A percentile compares a stretch with the other conserved stretches of the same genome.
phyloP scores from a whole-genome alignment of 1,284 basidiomycete species.

The Tilletia walkeri region DNA sequence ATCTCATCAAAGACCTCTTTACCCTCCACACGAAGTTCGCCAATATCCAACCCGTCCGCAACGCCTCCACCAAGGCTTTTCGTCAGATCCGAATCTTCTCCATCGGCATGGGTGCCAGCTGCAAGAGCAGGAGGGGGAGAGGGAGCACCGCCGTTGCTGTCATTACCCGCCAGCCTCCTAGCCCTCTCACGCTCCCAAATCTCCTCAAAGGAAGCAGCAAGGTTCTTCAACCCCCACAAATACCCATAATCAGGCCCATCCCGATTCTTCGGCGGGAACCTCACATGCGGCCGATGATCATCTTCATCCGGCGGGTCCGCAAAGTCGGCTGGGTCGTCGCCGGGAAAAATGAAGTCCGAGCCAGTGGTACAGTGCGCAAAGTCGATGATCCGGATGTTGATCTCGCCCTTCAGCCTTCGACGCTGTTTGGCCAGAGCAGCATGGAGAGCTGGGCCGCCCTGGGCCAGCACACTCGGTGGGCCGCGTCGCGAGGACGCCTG shows the following conservation, averaged over 20 bases:
- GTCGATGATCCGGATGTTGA: constrained; percentile 94
- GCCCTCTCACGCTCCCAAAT: constrained; percentile 48
- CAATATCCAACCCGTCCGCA: constrained; percentile 28
- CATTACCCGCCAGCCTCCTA: constrained; percentile 24
- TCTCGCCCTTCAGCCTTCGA: constrained; percentile 69
- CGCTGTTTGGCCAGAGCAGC: constrained; percentile 11
- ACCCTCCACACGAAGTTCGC: constrained; percentile 42
- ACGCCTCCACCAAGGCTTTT: constrained; percentile 12
- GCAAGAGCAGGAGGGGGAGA: neutral
- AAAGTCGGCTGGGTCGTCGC: constrained; percentile 4
- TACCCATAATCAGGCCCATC: constrained; percentile 90
- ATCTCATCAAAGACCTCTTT: constrained; percentile 53
- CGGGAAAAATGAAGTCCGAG: constrained; percentile 73
- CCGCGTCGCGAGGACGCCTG: neutral
- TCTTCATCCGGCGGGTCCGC: constrained; percentile 27
- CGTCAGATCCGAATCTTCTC: neutral
- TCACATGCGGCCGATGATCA: constrained; percentile 38
- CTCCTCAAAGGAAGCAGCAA: constrained; percentile 67
- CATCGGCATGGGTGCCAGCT: neutral
- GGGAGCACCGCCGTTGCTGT: neutral
- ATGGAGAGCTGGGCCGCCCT: neutral
- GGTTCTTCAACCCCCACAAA: constrained; percentile 80
- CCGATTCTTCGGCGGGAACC: constrained; percentile 84
- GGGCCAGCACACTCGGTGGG: neutral
- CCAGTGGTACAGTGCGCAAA: constrained; percentile 99